phyloP scores from a whole-genome alignment of 2,329 filamentous ascomycete genomes.

The Hymenoscyphus scutula region DNA sequence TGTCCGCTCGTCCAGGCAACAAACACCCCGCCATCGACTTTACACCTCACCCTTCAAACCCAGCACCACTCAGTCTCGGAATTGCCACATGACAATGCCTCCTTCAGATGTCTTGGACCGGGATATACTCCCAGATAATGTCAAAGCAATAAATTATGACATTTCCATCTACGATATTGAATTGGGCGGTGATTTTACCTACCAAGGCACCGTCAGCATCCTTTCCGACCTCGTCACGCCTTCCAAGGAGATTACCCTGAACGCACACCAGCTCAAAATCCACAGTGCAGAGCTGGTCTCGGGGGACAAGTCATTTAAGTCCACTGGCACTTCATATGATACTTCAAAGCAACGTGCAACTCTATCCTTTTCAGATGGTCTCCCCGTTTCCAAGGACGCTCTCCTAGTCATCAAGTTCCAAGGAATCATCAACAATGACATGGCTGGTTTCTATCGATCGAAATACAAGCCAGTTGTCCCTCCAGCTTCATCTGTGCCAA shows the following conservation, averaged over 20 bases:
- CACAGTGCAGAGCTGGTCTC: conserved; percentile 61
- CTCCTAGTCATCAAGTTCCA: conserved; percentile 69
- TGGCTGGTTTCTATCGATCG: conserved; percentile 91
- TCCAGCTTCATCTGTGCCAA: conserved; percentile 74
- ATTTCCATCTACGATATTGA: conserved; percentile 80
- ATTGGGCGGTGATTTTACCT: conserved; percentile 65
- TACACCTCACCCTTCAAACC: background rate
- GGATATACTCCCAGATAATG: conserved; percentile 59
- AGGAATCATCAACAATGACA: conserved; percentile 82
- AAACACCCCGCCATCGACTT: background rate
- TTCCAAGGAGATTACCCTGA: conserved; percentile 77
- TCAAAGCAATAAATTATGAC: conserved; percentile 83
- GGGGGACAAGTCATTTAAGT: conserved; percentile 52
- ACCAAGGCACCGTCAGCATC: conserved; percentile 83
- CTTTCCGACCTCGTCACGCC: conserved; percentile 68
- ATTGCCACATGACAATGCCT: conserved; percentile 24
- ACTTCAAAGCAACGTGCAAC: conserved; percentile 79
- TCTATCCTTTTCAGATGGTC: conserved; percentile 70
- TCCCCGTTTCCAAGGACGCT: conserved; percentile 66
- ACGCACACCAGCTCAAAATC: conserved; percentile 80
- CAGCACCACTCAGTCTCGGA: conserved; percentile 1
- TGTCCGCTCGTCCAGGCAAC: background rate
- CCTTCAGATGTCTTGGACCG: conserved; percentile 52
- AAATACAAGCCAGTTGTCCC: conserved; percentile 82
- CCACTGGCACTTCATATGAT: conserved; percentile 74